Evolutionary conservation across 1,139 yeast genomes (phyloP).

Genomic region (Kodamaea ohmeri): DNA sequence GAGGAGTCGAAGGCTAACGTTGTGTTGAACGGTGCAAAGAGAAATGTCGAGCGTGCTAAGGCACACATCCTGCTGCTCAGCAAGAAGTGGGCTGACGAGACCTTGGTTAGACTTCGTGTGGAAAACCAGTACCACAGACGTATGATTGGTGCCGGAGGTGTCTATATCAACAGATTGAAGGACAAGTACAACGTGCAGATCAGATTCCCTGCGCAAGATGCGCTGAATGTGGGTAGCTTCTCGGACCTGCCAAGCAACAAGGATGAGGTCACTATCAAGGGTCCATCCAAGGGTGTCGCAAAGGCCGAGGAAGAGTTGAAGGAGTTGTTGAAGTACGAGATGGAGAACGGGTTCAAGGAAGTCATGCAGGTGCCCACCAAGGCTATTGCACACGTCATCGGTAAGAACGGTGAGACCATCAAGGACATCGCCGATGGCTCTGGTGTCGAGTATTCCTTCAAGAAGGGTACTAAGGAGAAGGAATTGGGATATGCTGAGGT

Average conservation of each 20-base stretch:
- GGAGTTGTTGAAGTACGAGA: constrained; percentile 83
- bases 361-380: constrained; percentile 63
- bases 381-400: constrained; percentile 82
- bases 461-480: constrained; percentile 47
- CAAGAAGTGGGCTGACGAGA: constrained; percentile 83
- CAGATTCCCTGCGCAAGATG: constrained; percentile 60
- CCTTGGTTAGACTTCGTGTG: constrained; percentile 58
- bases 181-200: constrained; percentile 85
- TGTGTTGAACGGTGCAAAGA: constrained; percentile 70
- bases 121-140: constrained; percentile 79
- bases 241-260: constrained; percentile 39
- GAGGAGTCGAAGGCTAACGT: constrained; percentile 52
- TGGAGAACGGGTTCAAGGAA: constrained; percentile 75
- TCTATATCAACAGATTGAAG: constrained; percentile 79
- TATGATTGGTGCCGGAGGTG: constrained; percentile 82
- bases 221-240: constrained; percentile 23
- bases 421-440: constrained; percentile 79
- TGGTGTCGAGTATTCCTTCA: constrained; percentile 71
- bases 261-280: constrained; percentile 77
- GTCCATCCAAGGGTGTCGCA: constrained; percentile 87
- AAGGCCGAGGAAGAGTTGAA: constrained; percentile 84
- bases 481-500: constrained; percentile 51
- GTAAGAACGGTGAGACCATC: constrained; percentile 82
- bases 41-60: constrained; percentile 75
- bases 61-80: constrained; percentile 55